Conservation (phyloP, 805 yeast genomes). For the Barnettozyma populi region DNA sequence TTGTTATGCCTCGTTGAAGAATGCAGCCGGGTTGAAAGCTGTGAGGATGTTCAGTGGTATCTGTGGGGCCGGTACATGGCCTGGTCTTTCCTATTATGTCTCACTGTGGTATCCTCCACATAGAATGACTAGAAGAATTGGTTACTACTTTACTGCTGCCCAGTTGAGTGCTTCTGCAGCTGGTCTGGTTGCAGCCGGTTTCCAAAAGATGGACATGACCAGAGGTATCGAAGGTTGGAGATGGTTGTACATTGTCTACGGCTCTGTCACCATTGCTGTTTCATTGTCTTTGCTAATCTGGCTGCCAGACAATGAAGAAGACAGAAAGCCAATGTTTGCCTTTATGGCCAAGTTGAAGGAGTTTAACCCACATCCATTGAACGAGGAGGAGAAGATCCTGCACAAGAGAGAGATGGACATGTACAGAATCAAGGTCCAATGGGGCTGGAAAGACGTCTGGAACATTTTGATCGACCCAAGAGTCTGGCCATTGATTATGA, state of each 20-base stretch:
- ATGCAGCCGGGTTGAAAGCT: conserved; percentile 59
- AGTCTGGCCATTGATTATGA: conserved; percentile 74
- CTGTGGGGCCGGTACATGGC: conserved; percentile 87
- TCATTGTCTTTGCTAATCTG: conserved; percentile 71
- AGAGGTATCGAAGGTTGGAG: conserved; percentile 78
- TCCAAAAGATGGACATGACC: conserved; percentile 72
- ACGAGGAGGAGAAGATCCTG: conserved; percentile 41
- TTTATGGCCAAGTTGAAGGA: conserved; percentile 16
- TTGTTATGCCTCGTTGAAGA: conserved; percentile 61
- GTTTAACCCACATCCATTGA: conserved; percentile 40
- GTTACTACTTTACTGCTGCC: conserved; percentile 88
- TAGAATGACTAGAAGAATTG: conserved; percentile 71
- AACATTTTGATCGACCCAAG: conserved; percentile 55
- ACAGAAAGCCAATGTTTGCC: conserved; percentile 11
- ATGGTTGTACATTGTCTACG: conserved; percentile 80
- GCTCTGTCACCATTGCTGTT: conserved; percentile 56
- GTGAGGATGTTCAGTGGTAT: conserved; percentile 67
- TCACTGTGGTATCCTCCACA: conserved; percentile 82
- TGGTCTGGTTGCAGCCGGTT: conserved; percentile 82
- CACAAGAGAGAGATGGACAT: conserved; percentile 58
- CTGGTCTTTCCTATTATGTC: conserved; percentile 80
- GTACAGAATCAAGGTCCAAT: conserved; percentile 41
- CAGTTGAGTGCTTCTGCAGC: conserved; percentile 88
- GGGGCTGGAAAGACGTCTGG: conserved; percentile 58
- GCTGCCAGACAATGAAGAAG: conserved; percentile 59